phyloP scores from a whole-genome alignment of 2,329 filamentous ascomycete genomes.

The Gliomastix tumulicola region DNA sequence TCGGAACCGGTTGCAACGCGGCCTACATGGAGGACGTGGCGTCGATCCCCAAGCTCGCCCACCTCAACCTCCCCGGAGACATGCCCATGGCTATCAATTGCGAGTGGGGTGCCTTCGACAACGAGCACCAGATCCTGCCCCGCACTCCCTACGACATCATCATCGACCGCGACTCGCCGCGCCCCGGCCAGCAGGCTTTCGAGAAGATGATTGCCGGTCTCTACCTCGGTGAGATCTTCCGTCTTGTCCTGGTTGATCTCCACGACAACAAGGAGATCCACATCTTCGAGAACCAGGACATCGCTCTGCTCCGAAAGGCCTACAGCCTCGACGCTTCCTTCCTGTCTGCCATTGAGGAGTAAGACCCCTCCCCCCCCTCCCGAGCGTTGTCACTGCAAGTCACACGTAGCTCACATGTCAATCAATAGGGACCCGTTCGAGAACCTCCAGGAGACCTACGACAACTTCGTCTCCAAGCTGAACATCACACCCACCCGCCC shows the following conservation, averaged over 20 bases:
- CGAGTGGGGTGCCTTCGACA: constrained; percentile 96
- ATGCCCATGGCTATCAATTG: constrained; percentile 94
- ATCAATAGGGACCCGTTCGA: constrained; percentile 89
- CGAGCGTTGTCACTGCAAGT: background rate
- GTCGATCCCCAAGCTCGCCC: constrained; percentile 85
- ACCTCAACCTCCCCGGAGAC: constrained; percentile 80
- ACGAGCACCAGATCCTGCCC: constrained; percentile 82
- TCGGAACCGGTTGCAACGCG: constrained; percentile 95
- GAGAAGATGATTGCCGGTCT: constrained; percentile 98
- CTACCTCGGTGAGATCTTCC: constrained; percentile 92
- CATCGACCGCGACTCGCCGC: constrained; percentile 86
- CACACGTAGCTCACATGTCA: constrained; percentile 10
- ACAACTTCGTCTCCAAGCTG: constrained; percentile 74
- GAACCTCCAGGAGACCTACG: constrained; percentile 83
- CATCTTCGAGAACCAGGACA: constrained; percentile 81
- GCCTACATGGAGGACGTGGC: constrained; percentile 95
- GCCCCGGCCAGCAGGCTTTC: constrained; percentile 89
- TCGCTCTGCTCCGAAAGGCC: constrained; percentile 71
- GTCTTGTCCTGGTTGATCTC: constrained; percentile 76
- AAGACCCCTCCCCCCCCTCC: constrained; percentile 28
- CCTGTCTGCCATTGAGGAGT: constrained; percentile 87
- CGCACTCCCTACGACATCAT: constrained; percentile 78
- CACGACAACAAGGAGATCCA: constrained; percentile 68
- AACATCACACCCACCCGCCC: constrained; percentile 62
- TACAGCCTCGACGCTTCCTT: constrained; percentile 93